Percentiles rank a stretch among this genome's conserved stretches.
These are phyloP conservation scores for Nothomitra cinnamomea DNA, from an alignment of 2,329 filamentous ascomycete species.

Conservation along the genomic window DNA sequence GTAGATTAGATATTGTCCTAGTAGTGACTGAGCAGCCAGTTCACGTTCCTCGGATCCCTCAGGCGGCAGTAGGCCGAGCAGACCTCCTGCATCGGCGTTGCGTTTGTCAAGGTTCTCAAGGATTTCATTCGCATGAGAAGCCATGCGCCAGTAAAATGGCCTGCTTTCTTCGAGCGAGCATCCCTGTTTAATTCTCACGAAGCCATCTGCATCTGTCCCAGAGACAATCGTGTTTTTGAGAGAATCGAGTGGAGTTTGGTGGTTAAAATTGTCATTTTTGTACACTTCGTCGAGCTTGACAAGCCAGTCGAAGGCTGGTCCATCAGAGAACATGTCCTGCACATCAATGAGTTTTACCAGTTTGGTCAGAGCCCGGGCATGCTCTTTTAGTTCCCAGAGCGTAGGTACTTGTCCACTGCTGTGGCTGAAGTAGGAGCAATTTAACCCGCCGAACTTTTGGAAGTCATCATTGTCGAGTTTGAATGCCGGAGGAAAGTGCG, in stretches of 20 bases:
- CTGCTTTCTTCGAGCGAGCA: constrained; percentile 29
- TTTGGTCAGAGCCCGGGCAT: constrained; percentile 38
- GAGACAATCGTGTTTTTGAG: not conserved
- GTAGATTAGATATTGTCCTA: constrained; percentile 40
- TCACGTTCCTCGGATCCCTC: constrained; percentile 22
- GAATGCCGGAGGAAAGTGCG: not conserved
- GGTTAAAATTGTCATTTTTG: constrained; percentile 28
- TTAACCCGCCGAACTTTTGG: constrained; percentile 14
- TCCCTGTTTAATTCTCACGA: constrained; percentile 28
- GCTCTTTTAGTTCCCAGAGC: constrained; percentile 40
- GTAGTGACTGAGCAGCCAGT: constrained; percentile 32
- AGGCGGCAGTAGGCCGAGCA: constrained; percentile 36
- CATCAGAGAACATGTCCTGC: constrained; percentile 10
- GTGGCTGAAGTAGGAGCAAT: constrained; percentile 38
- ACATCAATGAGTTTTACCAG: constrained; percentile 32
- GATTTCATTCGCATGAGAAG: constrained; percentile 38
- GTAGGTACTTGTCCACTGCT: constrained; percentile 34
- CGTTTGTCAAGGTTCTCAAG: constrained; percentile 44
- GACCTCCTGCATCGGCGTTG: constrained; percentile 35
- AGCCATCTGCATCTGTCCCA: not conserved
- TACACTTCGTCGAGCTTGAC: constrained; percentile 34
- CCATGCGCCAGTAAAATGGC: not conserved
- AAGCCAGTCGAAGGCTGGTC: constrained; percentile 41
- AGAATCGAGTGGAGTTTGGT: constrained; percentile 21
- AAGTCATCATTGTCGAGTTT: not conserved